Percentiles rank a stretch among this genome's conserved stretches.
These are phyloP conservation scores for Brassica napus DNA, from an alignment of 345 rosid genomes.

Conservation along the genomic window Da-Ae NC_063436.1:23882001-23882500, in stretches of 20 bases:
- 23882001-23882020: constrained; percentile 72
- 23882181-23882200: constrained; percentile 36
- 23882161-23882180: constrained; percentile 37
- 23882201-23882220: constrained; percentile 63
- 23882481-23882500: not conserved
- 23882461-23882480: constrained; percentile 1
- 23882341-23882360: constrained; percentile 19
- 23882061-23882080: constrained; percentile 43
- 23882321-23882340: not conserved
- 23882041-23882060: constrained; percentile 44
- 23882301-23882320: not conserved
- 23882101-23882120: constrained; percentile 30
- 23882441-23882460: constrained; percentile 16
- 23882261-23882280: constrained; percentile 46
- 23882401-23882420: constrained; percentile 32
- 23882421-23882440: constrained; percentile 17
- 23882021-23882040: constrained; percentile 50
- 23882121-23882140: constrained; percentile 39
- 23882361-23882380: constrained; percentile 30
- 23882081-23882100: constrained; percentile 41
- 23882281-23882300: not conserved
- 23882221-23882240: constrained; percentile 81
- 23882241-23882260: constrained; percentile 64
- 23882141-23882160: constrained; percentile 33
- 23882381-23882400: constrained; percentile 36